Conservation (phyloP, 2,329 filamentous ascomycete species). For the Hymenoscyphus occultus region DNA sequence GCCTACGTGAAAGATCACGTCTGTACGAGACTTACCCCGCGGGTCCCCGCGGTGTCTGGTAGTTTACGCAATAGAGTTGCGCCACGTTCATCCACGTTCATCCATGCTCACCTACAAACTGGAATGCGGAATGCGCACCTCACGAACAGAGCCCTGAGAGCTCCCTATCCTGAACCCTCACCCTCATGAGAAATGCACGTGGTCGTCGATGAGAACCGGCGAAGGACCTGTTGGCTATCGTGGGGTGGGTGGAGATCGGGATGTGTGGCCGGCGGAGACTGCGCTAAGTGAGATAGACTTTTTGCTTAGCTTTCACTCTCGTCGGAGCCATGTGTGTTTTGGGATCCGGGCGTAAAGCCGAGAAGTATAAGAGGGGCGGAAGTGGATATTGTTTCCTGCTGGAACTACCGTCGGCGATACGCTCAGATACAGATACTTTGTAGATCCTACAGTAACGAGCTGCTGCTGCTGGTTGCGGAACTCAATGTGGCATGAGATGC, state of each 20-base stretch:
- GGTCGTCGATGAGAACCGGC: background rate
- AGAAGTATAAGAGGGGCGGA: too few relatives aligned
- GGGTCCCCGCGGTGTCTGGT: background rate
- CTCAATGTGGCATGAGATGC: too few relatives aligned
- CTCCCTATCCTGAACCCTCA: background rate
- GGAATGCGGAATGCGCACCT: background rate
- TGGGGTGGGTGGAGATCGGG: background rate
- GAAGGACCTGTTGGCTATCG: constrained; percentile 6
- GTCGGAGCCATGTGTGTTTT: too few relatives aligned
- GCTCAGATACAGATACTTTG: too few relatives aligned
- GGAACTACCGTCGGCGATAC: too few relatives aligned
- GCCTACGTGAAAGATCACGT: background rate
- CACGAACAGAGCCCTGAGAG: background rate
- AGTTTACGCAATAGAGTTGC: background rate
- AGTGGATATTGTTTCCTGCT: too few relatives aligned
- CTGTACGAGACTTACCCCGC: background rate
- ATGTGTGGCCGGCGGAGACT: background rate
- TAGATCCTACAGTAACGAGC: too few relatives aligned
- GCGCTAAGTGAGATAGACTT: constrained; percentile 12
- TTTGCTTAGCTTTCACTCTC: background rate
- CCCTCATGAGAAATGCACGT: background rate
- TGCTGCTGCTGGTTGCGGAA: too few relatives aligned
- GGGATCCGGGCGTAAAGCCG: too few relatives aligned
- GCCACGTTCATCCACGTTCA: background rate
- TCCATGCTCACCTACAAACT: background rate